Conservation (phyloP, 768 basidiomycete genomes). For the Boletus rubroflammeus region DNA sequence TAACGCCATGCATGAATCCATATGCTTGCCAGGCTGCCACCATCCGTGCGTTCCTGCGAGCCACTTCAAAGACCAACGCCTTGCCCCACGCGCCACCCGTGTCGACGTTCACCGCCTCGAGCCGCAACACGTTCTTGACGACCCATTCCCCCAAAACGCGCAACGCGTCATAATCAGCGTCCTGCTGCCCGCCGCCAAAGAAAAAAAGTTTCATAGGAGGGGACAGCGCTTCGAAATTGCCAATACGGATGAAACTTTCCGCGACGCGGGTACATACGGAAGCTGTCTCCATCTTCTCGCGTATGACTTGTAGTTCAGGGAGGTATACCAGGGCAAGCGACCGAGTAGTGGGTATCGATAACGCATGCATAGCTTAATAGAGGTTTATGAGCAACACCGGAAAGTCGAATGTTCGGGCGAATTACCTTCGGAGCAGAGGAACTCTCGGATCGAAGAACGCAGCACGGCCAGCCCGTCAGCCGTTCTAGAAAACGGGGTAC, state of each 20-base stretch:
- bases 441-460: constrained; percentile 94
- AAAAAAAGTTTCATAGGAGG: constrained; percentile 61
- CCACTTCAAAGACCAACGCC: constrained; percentile 70
- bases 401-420: not conserved
- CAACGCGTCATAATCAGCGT: constrained; percentile 70
- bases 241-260: constrained; percentile 89
- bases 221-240: constrained; percentile 83
- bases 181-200: constrained; percentile 76
- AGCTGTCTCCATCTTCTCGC: constrained; percentile 72
- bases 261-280: constrained; percentile 79
- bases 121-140: constrained; percentile 52
- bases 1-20: constrained; percentile 94
- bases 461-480: constrained; percentile 95
- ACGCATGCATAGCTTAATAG: constrained; percentile 64
- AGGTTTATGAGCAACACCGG: constrained; percentile 36
- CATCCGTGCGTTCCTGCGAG: constrained; percentile 85
- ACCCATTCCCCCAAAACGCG: constrained; percentile 77
- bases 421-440: constrained; percentile 84
- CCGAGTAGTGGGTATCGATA: constrained; percentile 85
- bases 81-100: constrained; percentile 64
- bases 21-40: constrained; percentile 95
- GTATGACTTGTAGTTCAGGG: constrained; percentile 65
- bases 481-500: constrained; percentile 88
- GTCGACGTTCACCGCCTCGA: constrained; percentile 36
- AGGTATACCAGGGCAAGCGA: constrained; percentile 77